Evolutionary conservation across 2,329 filamentous ascomycete genomes (phyloP).

Genomic region (Zelopaecilomyces penicillatus): DNA sequence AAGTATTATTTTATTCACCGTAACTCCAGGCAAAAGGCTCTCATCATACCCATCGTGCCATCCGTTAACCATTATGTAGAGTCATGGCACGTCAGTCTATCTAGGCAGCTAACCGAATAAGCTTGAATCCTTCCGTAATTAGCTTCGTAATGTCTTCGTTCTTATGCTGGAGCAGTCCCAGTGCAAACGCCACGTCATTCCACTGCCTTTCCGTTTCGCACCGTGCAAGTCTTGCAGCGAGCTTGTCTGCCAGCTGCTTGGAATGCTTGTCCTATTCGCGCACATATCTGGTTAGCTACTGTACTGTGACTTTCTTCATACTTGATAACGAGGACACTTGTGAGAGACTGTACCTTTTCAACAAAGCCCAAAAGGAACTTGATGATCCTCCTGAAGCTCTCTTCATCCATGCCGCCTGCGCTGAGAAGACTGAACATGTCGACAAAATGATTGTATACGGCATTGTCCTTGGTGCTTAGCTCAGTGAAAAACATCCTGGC

Average conservation of each 20-base stretch:
- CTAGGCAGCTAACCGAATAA: conserved; percentile 56
- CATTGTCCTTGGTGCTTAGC: conserved; percentile 95
- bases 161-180: conserved; percentile 85
- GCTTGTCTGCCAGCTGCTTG: conserved; percentile 84
- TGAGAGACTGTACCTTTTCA: conserved; percentile 65
- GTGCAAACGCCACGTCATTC: conserved; percentile 92
- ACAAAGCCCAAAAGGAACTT: conserved; percentile 94
- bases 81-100: not conserved
- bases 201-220: conserved; percentile 93
- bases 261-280: conserved; percentile 80
- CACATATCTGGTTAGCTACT: not conserved
- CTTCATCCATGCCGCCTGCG: conserved; percentile 76
- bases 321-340: not conserved
- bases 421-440: conserved; percentile 96
- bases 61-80: too few relatives aligned
- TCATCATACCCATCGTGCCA: too few relatives aligned
- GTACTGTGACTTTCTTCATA: too few relatives aligned
- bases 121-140: conserved; percentile 66
- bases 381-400: conserved; percentile 76
- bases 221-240: conserved; percentile 74
- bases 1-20: too few relatives aligned
- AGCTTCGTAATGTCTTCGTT: conserved; percentile 80
- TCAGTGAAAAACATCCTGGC: conserved; percentile 98
- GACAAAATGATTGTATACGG: conserved; percentile 98
- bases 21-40: too few relatives aligned